phyloP scores from a whole-genome alignment of 2,329 filamentous ascomycete genomes.

The Talaromyces sp. region DNA sequence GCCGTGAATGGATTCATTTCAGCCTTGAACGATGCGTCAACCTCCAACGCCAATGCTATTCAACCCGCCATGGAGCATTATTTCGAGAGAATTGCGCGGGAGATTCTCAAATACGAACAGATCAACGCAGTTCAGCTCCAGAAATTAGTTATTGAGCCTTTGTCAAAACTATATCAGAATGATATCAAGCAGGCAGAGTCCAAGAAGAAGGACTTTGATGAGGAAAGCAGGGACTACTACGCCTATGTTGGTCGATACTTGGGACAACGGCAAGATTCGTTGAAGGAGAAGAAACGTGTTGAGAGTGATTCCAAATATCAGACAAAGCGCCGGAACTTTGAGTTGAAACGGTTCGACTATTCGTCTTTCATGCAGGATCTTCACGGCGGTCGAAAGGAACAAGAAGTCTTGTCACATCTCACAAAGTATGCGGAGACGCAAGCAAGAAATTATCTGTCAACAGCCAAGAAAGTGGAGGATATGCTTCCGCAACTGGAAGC shows the following conservation, averaged over 20 bases:
- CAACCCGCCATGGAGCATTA: constrained; percentile 96
- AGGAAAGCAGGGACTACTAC: constrained; percentile 98
- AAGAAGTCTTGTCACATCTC: constrained; percentile 90
- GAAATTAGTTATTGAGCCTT: constrained; percentile 89
- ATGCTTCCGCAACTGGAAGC: constrained; percentile 89
- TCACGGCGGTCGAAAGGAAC: constrained; percentile 97
- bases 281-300: constrained; percentile 94
- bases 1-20: constrained; percentile 80
- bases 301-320: constrained; percentile 98
- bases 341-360: constrained; percentile 97
- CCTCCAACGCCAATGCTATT: constrained; percentile 93
- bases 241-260: constrained; percentile 91
- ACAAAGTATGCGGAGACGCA: constrained; percentile 93
- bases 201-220: constrained; percentile 97
- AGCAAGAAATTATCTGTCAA: constrained; percentile 74
- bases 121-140: constrained; percentile 82
- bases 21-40: constrained; percentile 79
- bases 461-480: constrained; percentile 82
- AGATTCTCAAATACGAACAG: constrained; percentile 83
- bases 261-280: constrained; percentile 90
- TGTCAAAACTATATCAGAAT: constrained; percentile 85
- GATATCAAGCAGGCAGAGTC: constrained; percentile 97
- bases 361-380: constrained; percentile 99
- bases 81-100: constrained; percentile 91
- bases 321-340: constrained; percentile 87